A percentile compares a stretch with the other conserved stretches of the same genome.
phyloP scores from a whole-genome alignment of 2,329 filamentous ascomycete species.

The Zarea fungicola region DNA sequence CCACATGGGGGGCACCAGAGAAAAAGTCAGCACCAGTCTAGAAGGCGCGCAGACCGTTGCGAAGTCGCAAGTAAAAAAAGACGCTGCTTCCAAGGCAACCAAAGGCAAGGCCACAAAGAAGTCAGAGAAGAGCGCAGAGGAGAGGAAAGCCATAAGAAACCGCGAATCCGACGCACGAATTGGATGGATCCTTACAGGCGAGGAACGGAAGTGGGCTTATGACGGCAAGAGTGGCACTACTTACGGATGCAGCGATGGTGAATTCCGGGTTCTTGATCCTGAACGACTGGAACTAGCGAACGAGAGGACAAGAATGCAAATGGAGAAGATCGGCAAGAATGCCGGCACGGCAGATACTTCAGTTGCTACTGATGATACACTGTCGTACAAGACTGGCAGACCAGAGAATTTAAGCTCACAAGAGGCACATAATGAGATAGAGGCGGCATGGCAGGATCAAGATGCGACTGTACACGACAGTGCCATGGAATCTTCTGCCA shows the following conservation, averaged over 20 bases:
- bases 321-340: too few species aligned
- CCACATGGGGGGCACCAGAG: neutral
- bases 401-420: too few species aligned
- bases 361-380: too few species aligned
- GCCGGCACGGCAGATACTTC: too few species aligned
- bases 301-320: too few species aligned
- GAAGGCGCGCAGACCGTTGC: constrained; percentile 3
- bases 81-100: neutral
- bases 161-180: constrained; percentile 1
- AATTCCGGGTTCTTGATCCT: constrained; percentile 3
- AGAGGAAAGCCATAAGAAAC: constrained; percentile 6
- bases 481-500: too few species aligned
- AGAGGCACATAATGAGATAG: too few species aligned
- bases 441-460: too few species aligned
- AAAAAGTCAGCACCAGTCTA: constrained; percentile 1
- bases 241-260: constrained; percentile 6
- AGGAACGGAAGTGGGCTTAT: neutral
- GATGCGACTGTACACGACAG: too few species aligned
- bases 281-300: constrained; percentile 1
- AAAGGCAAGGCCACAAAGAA: neutral
- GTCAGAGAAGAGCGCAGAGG: constrained; percentile 3
- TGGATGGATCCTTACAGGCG: constrained; percentile 3
- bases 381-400: too few species aligned
- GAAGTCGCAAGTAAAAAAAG: neutral
- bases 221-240: neutral